Evolutionary conservation across 768 basidiomycete species (phyloP), one percentile per base, ranked within the genome.

Genomic region (Pleurotus eryngii): DNA sequence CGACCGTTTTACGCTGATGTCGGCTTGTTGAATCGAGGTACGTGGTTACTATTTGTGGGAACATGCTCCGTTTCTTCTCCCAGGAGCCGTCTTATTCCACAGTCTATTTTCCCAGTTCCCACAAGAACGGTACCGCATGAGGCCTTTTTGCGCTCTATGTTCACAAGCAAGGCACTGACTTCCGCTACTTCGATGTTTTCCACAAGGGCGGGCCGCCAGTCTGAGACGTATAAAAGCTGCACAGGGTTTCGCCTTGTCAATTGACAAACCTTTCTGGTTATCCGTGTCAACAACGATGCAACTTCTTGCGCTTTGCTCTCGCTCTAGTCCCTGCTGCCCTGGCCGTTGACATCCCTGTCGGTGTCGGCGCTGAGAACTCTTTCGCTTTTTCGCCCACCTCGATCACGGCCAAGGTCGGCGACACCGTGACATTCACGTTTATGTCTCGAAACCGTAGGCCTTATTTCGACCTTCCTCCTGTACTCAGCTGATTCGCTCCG

Each of bases 401-500:
- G 1, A 55, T 63, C 27, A 42, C 38, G 12, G 61, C 64, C 8
- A 46, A 38, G 11, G 43, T 60, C 47, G 62, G 62, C 12, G 64
- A 65, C 49, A 62, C 61, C 20, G 15, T 65, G 26, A 65, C 60
- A 1, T 65, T 65, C 59, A 64, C 59, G 11, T 59, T 65, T 46
- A 40, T 62, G 37, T 56, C 63, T 11, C 55, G 61, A 39, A 60
- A 62, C 55, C 61, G 61, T 62, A 39, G 55, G 15, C 24, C 47
- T 30, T 30, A 22, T 48, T 48, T 9, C 27, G 20, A 14, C 27
- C 7, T 22, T 17, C 11, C 9, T 24, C 38, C 54, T 22, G 30
- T 30, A 30, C 30, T 30, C 30, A 30, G 30, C 30, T 43, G 42
- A 43, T 20, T 15, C 18, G 40, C 15, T 43, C 42, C 42, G n/a